Base-by-base conservation (phyloP, 2,329 filamentous ascomycete genomes). In the Didymella sp. region DNA sequence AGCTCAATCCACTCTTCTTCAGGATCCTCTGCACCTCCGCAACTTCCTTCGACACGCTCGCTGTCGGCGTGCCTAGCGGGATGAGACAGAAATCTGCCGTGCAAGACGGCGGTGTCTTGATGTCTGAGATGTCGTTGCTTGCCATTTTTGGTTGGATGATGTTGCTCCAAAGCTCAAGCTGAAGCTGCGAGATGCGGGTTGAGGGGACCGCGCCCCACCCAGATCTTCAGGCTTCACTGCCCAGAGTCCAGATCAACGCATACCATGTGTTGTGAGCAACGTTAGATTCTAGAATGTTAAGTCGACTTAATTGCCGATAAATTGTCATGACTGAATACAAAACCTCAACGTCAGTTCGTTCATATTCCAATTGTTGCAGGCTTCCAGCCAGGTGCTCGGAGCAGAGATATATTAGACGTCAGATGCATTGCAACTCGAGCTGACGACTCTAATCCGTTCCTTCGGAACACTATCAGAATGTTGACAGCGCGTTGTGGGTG, bases 81-180 rank as follows among this genome's bases (percentile, higher is more conserved):
- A 97, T 89, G 64, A 97, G 82, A 76, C 93, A 97, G 75, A 97
- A 96, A 78, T 97, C 93, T 56, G 89, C 93, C 51, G 89, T 91
- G 78, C 91, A 96, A 55, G 87, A 80, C 53, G 85, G 80, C 4
- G 93, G 93, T 1, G 91, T 94, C 25, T 51, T 37, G 30, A 74
- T 61, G 6, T 62, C 60, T 6, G 60, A 62, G 22, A 70, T 49
- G 41, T 70, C 61, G 43, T 53, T 58, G 19, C 60, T 59, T 30
- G 63, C 56, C 70, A 71, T 72, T 24, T 48, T 52, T 57, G 42
- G 54, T 51, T 51, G 54, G 54, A 30, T 57, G 54, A 22, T 37
- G 43, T 38, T 51, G 25, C 31, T 57, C 38, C 19, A 53, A 21
- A 46, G 42, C 50, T 40, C 19, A 15, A 40, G 27, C 46, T 33